Evolutionary conservation across 257 asterid species (phyloP).

Genomic region (Nicotiana obtusifolia): DNA sequence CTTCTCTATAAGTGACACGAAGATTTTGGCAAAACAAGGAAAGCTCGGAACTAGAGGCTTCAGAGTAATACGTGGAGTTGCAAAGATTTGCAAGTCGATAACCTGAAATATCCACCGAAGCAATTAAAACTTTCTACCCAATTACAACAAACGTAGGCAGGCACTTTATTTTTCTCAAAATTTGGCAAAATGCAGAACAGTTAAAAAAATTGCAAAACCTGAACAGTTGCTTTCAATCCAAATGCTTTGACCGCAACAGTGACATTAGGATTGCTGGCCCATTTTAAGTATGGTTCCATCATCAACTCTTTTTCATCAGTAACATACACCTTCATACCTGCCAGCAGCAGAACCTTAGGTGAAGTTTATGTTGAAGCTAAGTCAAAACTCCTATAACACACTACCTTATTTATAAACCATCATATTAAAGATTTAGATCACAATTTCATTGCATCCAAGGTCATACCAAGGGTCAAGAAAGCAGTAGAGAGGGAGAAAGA

Average conservation of each 20-base stretch:
- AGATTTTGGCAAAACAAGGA: conserved; percentile 84
- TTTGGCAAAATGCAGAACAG: background rate
- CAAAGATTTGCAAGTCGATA: conserved; percentile 88
- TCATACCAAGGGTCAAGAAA: background rate
- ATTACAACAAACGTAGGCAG: background rate
- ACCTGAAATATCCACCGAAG: conserved; percentile 43
- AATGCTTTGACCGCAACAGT: conserved; percentile 67
- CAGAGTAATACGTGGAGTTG: conserved; percentile 92
- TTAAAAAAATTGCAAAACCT: conserved; percentile 39
- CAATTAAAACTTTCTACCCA: background rate
- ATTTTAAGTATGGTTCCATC: conserved; percentile 93
- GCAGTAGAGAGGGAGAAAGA: background rate
- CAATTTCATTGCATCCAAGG: background rate
- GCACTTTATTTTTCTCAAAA: background rate
- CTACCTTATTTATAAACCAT: background rate
- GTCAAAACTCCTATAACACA: background rate
- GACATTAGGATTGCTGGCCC: conserved; percentile 97
- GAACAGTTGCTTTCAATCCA: conserved; percentile 84
- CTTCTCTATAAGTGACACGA: conserved; percentile 80
- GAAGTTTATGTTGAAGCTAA: background rate
- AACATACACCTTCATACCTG: conserved; percentile 59
- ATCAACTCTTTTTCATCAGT: conserved; percentile 87
- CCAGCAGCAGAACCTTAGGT: background rate
- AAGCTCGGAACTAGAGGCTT: conserved; percentile 99
- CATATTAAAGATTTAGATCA: background rate